Conservation (phyloP, 2,329 filamentous ascomycete genomes). For the Aspergillus sp. region DNA sequence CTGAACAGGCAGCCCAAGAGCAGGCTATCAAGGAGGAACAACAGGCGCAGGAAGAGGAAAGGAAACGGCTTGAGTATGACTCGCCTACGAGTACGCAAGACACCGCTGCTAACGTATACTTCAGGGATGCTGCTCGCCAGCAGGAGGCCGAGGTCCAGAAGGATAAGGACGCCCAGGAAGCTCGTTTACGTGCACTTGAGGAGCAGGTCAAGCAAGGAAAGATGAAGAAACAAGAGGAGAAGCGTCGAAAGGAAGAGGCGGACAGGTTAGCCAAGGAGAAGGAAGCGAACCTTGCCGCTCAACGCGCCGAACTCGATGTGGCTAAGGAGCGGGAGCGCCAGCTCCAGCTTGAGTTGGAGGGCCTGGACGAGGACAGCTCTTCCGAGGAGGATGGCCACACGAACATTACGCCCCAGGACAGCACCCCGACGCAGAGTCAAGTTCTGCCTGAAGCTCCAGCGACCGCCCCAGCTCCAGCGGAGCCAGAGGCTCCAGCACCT, state of each 20-base stretch:
- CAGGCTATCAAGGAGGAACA: constrained; percentile 55
- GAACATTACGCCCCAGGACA: constrained; percentile 56
- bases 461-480: constrained; percentile 16
- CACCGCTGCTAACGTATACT: constrained; percentile 8
- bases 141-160: constrained; percentile 73
- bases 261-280: constrained; percentile 79
- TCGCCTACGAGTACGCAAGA: constrained; percentile 1
- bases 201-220: constrained; percentile 91
- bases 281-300: constrained; percentile 71
- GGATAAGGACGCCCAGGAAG: constrained; percentile 71
- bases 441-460: constrained; percentile 39
- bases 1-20: constrained; percentile 50
- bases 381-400: constrained; percentile 72
- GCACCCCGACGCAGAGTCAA: constrained; percentile 50
- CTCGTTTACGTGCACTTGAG: constrained; percentile 78
- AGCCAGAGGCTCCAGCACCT: neutral
- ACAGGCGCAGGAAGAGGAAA: constrained; percentile 64
- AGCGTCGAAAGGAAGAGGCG: constrained; percentile 81
- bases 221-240: constrained; percentile 92
- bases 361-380: constrained; percentile 63
- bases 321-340: constrained; percentile 84
- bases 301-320: constrained; percentile 84
- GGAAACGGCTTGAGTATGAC: constrained; percentile 73
- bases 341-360: constrained; percentile 77
- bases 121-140: constrained; percentile 60